Base-by-base conservation (phyloP, 257 asterid genomes). In the Salvia hispanica region DNA sequence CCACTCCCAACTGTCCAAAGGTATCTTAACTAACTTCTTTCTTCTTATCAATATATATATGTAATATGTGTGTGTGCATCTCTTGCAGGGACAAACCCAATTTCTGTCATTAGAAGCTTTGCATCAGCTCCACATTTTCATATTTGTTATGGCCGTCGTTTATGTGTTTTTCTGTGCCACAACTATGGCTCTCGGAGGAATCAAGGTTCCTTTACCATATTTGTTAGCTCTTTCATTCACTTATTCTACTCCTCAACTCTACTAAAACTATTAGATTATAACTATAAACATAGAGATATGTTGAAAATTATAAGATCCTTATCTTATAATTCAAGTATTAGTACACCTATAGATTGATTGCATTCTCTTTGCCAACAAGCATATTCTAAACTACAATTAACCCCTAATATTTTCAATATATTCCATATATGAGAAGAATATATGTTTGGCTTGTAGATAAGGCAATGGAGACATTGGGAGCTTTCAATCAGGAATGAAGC, bases 61-160 rank as follows among this genome's bases (percentile, higher is more conserved):
- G 7, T 36, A 36, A 3, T 4, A 36, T 36, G 5, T 36, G 7
- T 36, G 7, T 36, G 40, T 36, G 40, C 7, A 36, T 36, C 7
- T 36, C 7, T 36, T 36, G 67, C 87, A 90, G 96, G 97, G 97
- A 51, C 40, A 69, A 33, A 82, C 71, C 10, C 95, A 87, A 15
- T 71, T 90, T 58, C 76, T 93, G 50, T 93, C 98, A 0, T 7
- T 84, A 28, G 95, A 93, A 79, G 98, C 96, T 44, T 37, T 93
- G 75, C 94, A 90, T 77, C 92, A 90, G 77, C 94, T 93, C 60
- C 96, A 93, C 77, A 90, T 93, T 42, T 88, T 93, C 84, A 82
- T 90, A 70, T 93, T 93, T 71, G 91, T 93, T 9, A 64, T 93
- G 72, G 97, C 97, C 1, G 82, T 93, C 47, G 92, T 78, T 76